Evolutionary conservation across 2,329 filamentous ascomycete species (phyloP), one percentile per base, ranked within the genome.

Genomic region (Colletotrichum lupini): DNA sequence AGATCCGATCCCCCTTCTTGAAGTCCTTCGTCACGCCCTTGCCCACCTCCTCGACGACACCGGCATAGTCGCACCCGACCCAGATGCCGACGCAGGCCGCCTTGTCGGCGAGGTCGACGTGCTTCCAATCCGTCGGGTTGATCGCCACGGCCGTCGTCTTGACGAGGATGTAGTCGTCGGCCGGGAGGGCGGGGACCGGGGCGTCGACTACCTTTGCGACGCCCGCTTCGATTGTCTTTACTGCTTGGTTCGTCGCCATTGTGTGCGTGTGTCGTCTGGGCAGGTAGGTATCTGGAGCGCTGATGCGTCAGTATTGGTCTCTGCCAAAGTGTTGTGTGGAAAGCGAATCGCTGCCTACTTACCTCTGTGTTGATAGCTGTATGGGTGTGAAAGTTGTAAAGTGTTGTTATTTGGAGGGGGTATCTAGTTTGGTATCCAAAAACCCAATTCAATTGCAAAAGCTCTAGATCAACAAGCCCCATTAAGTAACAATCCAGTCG

Each of bases 61-160:
- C 87, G 42, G 84, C 83, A 67, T 85, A 88, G 76, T 88, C 87
- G 63, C 82, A 86, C 16, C 85, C 87, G 42, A 82, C 76, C 30
- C 76, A 76, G 57, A 74, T 52, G 28, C 76, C 77, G 12, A 59
- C 66, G 60, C 74, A 77, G 24, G 75, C 76, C 12, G 65, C 46
- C 16, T 69, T 53, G 22, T 76, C 68, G 35, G 71, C 74, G n/a
- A 35, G n/a, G 24, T 81, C 74, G 70, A 83, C 75, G 64, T 75
- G 77, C 76, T 83, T 82, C 79, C 78, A 82, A 71, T 84, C 82
- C 3, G 79, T 79, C 0, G 82, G 83, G 74, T 84, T 83, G 62
- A 84, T 58, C 42, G 78, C 82, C 28, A 82, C 79, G n/a, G 82
- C 82, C 37, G 74, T 79, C 14, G 80, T 78, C 70, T 81, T 81